phyloP scores from a whole-genome alignment of 2,329 filamentous ascomycete genomes.

The Colletotrichum chrysophilum region DNA sequence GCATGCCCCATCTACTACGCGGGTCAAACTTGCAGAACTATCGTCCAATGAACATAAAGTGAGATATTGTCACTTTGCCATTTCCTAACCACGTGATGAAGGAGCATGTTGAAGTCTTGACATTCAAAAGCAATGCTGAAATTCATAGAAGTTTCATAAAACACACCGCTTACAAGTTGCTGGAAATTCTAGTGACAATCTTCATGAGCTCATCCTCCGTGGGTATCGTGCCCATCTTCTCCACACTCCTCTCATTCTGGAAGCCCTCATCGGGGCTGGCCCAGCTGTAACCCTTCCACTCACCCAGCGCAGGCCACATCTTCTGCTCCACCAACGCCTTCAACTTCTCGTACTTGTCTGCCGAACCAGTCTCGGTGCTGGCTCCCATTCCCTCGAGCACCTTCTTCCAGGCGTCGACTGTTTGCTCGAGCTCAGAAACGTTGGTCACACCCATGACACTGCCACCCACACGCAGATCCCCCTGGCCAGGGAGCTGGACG shows the following conservation, averaged over 20 bases:
- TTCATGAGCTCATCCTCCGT: conserved; percentile 10
- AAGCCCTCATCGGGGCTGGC: conserved; percentile 58
- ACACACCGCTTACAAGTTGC: not conserved
- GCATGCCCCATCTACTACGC: too few species aligned
- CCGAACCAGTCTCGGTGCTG: conserved; percentile 29
- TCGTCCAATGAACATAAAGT: too few species aligned
- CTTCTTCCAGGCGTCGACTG: conserved; percentile 61
- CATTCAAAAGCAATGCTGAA: not conserved
- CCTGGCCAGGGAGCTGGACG: conserved; percentile 3
- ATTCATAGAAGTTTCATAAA: not conserved
- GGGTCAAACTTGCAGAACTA: too few species aligned
- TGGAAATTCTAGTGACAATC: not conserved
- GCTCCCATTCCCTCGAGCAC: conserved; percentile 49
- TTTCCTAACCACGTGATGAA: rapidly evolving
- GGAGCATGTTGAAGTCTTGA: rapidly evolving
- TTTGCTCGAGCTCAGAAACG: conserved; percentile 67
- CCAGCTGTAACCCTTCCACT: conserved; percentile 71
- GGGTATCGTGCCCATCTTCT: conserved; percentile 6
- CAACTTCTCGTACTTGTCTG: conserved; percentile 34
- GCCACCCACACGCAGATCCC: conserved; percentile 49
- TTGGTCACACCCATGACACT: conserved; percentile 72
- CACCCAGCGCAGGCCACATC: conserved; percentile 63
- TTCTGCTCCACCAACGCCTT: conserved; percentile 37
- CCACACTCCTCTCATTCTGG: conserved; percentile 37
- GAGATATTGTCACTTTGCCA: too few species aligned